Conservation (phyloP, 176 grass and related monocot species). For the Miscanthus lutarioriparius region DNA sequence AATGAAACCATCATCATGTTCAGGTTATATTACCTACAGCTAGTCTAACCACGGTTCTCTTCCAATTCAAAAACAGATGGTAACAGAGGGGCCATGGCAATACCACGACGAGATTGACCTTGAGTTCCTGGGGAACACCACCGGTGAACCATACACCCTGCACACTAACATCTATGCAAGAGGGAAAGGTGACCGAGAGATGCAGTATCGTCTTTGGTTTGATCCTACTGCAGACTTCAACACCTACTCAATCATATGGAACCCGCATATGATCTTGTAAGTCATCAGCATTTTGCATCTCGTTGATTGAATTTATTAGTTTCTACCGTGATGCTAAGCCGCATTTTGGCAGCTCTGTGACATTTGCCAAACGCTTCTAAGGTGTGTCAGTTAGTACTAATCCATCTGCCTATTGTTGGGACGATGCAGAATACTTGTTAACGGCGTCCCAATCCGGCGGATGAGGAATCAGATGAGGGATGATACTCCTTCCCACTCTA, state of each 20-base stretch:
- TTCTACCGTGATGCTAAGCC: neutral
- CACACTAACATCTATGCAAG: slow-evolving; percentile 72
- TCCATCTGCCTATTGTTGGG: slow-evolving; percentile 7
- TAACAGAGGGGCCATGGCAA: slow-evolving; percentile 37
- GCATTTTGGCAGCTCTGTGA: neutral
- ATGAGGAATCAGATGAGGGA: slow-evolving; percentile 51
- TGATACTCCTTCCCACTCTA: slow-evolving; percentile 39
- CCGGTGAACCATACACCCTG: slow-evolving; percentile 55
- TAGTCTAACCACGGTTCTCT: slow-evolving; percentile 19
- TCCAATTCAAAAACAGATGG: slow-evolving; percentile 7
- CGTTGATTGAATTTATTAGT: neutral
- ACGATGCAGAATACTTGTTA: slow-evolving; percentile 60
- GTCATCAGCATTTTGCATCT: neutral
- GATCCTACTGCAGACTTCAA: slow-evolving; percentile 74
- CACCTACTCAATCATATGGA: slow-evolving; percentile 65
- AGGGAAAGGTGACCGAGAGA: slow-evolving; percentile 55
- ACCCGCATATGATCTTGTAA: slow-evolving; percentile 53
- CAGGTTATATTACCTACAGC: slow-evolving; percentile 25
- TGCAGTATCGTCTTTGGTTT: slow-evolving; percentile 72
- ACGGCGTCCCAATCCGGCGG: slow-evolving; percentile 51
- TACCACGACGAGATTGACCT: slow-evolving; percentile 67
- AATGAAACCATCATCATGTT: neutral
- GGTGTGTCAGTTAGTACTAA: neutral
- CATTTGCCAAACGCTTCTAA: neutral
- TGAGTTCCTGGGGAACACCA: slow-evolving; percentile 62